A percentile compares a stretch with the other conserved stretches of the same genome.
phyloP scores from a whole-genome alignment of 495 filamentous ascomycete species.

The Arthonia radiata region DNA sequence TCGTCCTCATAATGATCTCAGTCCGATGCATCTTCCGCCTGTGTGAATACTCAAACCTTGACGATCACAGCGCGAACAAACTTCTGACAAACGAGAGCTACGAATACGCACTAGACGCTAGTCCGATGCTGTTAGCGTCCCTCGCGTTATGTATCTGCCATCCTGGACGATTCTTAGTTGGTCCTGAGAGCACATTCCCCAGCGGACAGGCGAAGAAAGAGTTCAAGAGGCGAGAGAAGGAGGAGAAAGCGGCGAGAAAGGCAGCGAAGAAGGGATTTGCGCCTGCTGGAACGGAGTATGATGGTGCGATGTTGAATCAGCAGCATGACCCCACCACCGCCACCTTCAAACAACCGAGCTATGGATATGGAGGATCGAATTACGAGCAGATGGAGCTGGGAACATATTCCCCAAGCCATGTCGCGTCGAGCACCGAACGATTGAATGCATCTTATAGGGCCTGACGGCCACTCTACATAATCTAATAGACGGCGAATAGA shows the following conservation, averaged over 20 bases:
- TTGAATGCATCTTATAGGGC: too few species aligned
- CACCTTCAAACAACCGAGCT: too few species aligned
- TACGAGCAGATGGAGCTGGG: too few species aligned
- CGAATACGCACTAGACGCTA: constrained; percentile 28
- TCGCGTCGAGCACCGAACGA: too few species aligned
- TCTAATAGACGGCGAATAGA: too few species aligned
- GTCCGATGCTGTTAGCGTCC: constrained; percentile 30
- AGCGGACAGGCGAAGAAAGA: constrained; percentile 14
- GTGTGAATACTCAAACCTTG: constrained; percentile 25
- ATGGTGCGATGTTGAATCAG: too few species aligned
- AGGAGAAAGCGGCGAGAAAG: constrained; percentile 4
- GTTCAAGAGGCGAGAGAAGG: constrained; percentile 11
- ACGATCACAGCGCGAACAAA: constrained; percentile 14
- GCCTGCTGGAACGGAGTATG: too few species aligned
- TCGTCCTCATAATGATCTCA: constrained; percentile 24
- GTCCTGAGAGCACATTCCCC: constrained; percentile 18
- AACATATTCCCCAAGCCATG: too few species aligned
- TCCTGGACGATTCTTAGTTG: constrained; percentile 25
- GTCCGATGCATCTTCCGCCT: constrained; percentile 36
- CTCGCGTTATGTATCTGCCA: constrained; percentile 23
- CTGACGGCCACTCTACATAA: too few species aligned
- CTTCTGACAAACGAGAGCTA: constrained; percentile 28
- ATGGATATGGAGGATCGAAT: too few species aligned
- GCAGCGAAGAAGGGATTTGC: constrained; percentile 4
- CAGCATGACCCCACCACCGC: too few species aligned